phyloP scores from a whole-genome alignment of 139 green algal species.

The Tetratostichococcus sp. region DNA sequence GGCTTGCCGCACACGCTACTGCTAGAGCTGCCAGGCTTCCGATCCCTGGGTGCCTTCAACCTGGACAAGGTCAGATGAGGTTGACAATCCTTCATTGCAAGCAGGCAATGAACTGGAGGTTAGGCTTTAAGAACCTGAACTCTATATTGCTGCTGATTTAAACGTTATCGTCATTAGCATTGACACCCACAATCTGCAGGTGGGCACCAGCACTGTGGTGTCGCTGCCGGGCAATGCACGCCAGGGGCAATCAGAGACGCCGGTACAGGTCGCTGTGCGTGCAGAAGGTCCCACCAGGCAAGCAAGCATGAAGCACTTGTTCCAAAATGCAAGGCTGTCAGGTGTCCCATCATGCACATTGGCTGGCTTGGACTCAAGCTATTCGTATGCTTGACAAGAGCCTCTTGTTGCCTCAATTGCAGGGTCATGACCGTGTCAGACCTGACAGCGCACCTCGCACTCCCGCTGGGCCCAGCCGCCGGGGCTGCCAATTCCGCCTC shows the following conservation, averaged over 20 bases:
- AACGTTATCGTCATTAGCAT: too few relatives aligned
- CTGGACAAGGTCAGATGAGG: conserved; percentile 47
- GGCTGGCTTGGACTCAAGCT: too few relatives aligned
- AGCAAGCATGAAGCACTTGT: neutral
- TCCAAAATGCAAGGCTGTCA: too few relatives aligned
- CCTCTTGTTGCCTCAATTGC: too few relatives aligned
- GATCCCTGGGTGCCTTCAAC: conserved; percentile 46
- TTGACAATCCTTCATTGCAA: neutral
- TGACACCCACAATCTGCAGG: conserved; percentile 3
- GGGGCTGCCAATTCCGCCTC: neutral
- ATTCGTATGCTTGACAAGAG: too few relatives aligned
- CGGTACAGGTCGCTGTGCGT: conserved; percentile 38
- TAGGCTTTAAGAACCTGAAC: too few relatives aligned
- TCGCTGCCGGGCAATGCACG: conserved; percentile 2
- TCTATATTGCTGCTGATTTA: too few relatives aligned
- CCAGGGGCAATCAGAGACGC: conserved; percentile 1
- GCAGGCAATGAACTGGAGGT: too few relatives aligned
- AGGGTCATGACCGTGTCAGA: neutral
- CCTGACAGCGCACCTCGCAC: neutral
- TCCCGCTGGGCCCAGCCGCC: neutral
- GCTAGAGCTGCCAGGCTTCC: conserved; percentile 57
- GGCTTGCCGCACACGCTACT: conserved; percentile 49
- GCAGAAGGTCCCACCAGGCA: conserved; percentile 64
- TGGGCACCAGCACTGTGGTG: conserved; percentile 19
- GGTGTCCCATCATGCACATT: too few relatives aligned